These are phyloP conservation scores for Globisporangium canariense DNA, from an alignment of 352 stramenopile species.

Conservation along the genomic window DNA sequence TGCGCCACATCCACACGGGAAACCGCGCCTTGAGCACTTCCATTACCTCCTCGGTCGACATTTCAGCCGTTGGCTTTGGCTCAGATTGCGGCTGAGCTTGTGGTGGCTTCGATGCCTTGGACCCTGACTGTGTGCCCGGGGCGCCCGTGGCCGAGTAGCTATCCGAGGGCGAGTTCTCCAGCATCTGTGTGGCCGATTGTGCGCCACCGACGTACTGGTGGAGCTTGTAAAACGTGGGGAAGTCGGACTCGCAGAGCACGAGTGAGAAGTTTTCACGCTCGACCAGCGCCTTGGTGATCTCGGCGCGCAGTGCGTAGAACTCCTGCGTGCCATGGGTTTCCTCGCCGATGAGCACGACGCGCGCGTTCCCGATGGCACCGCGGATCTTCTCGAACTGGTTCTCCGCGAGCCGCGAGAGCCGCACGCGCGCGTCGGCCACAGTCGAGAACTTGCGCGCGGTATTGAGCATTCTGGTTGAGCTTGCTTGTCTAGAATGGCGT, in stretches of 20 bases:
- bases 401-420: constrained; percentile 15
- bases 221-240: constrained; percentile 31
- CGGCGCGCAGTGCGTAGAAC: constrained; percentile 28
- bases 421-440: constrained; percentile 16
- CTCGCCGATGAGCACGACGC: constrained; percentile 35
- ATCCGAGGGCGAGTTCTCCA: constrained; percentile 10
- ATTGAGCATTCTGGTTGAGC: constrained; percentile 1
- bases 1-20: constrained; percentile 41
- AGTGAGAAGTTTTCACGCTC: constrained; percentile 29
- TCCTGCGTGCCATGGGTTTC: constrained; percentile 35
- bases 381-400: constrained; percentile 26
- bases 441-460: constrained; percentile 6
- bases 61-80: neutral
- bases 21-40: constrained; percentile 28
- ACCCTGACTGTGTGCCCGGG: neutral
- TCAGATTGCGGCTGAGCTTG: neutral
- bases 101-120: neutral
- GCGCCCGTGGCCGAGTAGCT: constrained; percentile 10
- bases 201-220: constrained; percentile 25
- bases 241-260: constrained; percentile 37
- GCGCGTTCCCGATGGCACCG: constrained; percentile 25
- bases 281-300: constrained; percentile 33
- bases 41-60: constrained; percentile 27
- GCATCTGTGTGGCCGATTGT: constrained; percentile 17
- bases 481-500: neutral